Evolutionary conservation across 208 protist species (phyloP).

Genomic region (Tritrichomonas musculus): DNA sequence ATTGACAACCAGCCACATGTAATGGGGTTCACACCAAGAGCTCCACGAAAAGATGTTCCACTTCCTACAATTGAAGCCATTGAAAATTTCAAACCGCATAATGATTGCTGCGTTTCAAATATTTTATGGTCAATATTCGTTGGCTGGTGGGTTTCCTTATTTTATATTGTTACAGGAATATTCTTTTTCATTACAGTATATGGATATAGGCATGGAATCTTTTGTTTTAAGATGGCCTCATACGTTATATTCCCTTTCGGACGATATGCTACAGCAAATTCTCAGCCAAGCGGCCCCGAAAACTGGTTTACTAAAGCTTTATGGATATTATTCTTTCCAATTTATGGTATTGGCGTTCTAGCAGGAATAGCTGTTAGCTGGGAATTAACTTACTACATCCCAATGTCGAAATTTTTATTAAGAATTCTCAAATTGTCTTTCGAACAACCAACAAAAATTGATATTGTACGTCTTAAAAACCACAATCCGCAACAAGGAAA

Average conservation of each 20-base stretch:
- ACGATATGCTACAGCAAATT: background rate
- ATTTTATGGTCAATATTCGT: background rate
- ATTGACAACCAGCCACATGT: background rate
- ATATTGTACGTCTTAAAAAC: background rate
- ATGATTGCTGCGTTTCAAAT: background rate
- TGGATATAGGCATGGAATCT: background rate
- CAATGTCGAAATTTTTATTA: background rate
- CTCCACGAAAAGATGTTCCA: background rate
- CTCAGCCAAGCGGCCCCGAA: background rate
- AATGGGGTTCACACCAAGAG: background rate
- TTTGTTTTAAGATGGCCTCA: background rate
- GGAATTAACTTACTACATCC: constrained; percentile 1
- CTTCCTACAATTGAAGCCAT: background rate
- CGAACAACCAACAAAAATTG: background rate
- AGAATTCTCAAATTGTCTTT: background rate
- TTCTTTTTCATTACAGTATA: background rate
- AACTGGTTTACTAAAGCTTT: background rate
- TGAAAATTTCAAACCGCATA: background rate
- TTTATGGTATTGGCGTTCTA: background rate
- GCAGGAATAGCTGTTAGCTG: background rate
- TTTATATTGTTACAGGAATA: background rate
- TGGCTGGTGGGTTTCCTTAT: constrained; percentile 2
- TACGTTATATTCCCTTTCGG: background rate
- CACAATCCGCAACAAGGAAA: background rate
- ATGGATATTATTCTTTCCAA: background rate